Conservation (phyloP, 1,284 basidiomycete genomes). For the Trichosporon sp. region DNA sequence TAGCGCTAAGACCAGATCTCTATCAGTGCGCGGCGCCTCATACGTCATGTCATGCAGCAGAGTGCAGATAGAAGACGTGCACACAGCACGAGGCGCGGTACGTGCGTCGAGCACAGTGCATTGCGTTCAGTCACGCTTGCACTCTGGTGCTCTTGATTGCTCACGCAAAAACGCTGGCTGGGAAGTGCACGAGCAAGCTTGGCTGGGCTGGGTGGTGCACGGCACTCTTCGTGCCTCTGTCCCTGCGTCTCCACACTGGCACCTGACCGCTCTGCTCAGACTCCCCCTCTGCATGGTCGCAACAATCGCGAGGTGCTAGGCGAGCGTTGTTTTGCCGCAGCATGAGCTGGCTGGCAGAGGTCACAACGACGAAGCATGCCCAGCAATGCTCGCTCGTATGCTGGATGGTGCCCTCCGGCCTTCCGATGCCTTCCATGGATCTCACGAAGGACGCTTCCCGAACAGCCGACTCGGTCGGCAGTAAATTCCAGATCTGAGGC, state of each 20-base stretch:
- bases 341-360: too few relatives aligned
- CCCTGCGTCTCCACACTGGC: background rate
- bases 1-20: background rate
- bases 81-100: background rate
- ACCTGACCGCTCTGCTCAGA: background rate
- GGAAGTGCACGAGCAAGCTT: background rate
- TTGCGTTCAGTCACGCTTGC: background rate
- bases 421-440: too few relatives aligned
- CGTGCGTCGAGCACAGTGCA: background rate
- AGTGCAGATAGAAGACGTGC: background rate
- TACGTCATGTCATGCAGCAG: background rate
- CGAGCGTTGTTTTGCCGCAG: background rate
- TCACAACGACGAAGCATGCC: too few relatives aligned
- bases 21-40: background rate
- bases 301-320: background rate
- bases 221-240: background rate
- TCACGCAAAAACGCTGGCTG: background rate
- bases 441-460: background rate
- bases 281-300: background rate
- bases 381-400: too few relatives aligned
- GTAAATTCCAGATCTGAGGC: background rate
- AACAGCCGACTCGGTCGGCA: background rate
- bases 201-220: background rate
- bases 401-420: too few relatives aligned
- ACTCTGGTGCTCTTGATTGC: background rate